Percentiles rank a stretch among this genome's conserved stretches.
Conservation (phyloP, 768 basidiomycete genomes). For the Boletus patriciae region DNA sequence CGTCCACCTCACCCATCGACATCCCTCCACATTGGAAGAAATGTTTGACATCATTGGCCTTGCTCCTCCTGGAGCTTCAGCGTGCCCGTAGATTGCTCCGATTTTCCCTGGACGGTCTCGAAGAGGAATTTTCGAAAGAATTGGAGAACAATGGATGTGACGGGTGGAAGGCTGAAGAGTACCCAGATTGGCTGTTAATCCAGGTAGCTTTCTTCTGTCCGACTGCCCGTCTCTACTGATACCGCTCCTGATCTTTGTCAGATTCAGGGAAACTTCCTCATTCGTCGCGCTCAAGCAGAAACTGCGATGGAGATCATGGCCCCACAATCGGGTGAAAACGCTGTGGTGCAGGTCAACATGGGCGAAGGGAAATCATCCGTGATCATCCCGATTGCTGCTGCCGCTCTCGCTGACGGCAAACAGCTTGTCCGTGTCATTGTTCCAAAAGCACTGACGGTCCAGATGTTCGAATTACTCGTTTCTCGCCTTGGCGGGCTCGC, state of each 20-base stretch:
- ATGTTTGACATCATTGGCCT: no score
- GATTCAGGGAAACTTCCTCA: not conserved
- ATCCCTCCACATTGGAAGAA: no score
- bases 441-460: conserved; percentile 40
- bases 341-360: conserved; percentile 51
- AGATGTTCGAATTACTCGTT: conserved; percentile 46
- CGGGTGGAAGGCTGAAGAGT: not conserved
- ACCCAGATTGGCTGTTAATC: not conserved
- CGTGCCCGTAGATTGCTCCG: not conserved
- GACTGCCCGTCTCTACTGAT: not conserved
- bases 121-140: not conserved
- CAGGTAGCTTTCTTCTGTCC: no score
- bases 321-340: conserved; percentile 36
- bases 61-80: no score
- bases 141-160: not conserved
- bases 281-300: conserved; percentile 1
- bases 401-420: conserved; percentile 41
- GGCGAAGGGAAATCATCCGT: conserved; percentile 52
- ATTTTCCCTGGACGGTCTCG: not conserved
- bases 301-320: conserved; percentile 46
- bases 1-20: no score
- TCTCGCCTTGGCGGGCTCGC: conserved; percentile 41
- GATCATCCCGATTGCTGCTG: conserved; percentile 44
- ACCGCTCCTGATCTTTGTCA: conserved; percentile 6
- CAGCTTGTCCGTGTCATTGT: conserved; percentile 46